A percentile compares a stretch with the other conserved stretches of the same genome.
Evolutionary conservation across 1,139 yeast species (phyloP).

Genomic region (Kodamaea derodonti): DNA sequence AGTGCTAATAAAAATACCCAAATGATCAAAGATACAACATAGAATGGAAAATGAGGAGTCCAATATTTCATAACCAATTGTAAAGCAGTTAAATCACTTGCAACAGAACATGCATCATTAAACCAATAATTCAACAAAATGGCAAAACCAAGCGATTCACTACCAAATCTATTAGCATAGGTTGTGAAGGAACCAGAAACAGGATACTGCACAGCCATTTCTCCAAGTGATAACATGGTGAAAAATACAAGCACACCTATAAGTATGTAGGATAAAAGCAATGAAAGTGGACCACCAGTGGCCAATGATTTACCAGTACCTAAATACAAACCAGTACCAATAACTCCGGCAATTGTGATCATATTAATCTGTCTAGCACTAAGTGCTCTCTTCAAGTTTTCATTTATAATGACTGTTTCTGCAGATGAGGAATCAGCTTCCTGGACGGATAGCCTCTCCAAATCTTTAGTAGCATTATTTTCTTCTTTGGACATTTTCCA

Average conservation of each 20-base stretch:
- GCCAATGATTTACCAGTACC: constrained; percentile 61
- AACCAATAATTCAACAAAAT: constrained; percentile 62
- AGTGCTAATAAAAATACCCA: constrained; percentile 52
- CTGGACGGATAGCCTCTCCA: constrained; percentile 8
- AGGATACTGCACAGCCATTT: constrained; percentile 60
- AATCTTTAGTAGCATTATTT: constrained; percentile 5
- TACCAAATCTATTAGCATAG: constrained; percentile 57
- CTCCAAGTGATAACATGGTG: constrained; percentile 62
- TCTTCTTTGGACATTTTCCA: constrained; percentile 1
- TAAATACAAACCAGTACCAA: constrained; percentile 66
- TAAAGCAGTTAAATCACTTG: constrained; percentile 58
- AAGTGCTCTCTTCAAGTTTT: constrained; percentile 39
- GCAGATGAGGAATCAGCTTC: constrained; percentile 6
- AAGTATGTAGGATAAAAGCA: constrained; percentile 53
- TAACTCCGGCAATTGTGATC: constrained; percentile 66
- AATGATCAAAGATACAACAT: constrained; percentile 54
- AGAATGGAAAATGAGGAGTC: constrained; percentile 52
- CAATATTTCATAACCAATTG: constrained; percentile 59
- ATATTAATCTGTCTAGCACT: constrained; percentile 53
- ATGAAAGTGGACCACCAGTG: constrained; percentile 62
- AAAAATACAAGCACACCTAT: constrained; percentile 58
- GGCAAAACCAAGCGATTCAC: constrained; percentile 62
- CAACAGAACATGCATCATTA: constrained; percentile 60
- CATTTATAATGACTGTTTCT: constrained; percentile 13
- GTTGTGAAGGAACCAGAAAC: constrained; percentile 61